Evolutionary conservation across 257 asterid species (phyloP), one percentile per base, ranked within the genome.

Genomic region (Cinchona pubescens): DNA sequence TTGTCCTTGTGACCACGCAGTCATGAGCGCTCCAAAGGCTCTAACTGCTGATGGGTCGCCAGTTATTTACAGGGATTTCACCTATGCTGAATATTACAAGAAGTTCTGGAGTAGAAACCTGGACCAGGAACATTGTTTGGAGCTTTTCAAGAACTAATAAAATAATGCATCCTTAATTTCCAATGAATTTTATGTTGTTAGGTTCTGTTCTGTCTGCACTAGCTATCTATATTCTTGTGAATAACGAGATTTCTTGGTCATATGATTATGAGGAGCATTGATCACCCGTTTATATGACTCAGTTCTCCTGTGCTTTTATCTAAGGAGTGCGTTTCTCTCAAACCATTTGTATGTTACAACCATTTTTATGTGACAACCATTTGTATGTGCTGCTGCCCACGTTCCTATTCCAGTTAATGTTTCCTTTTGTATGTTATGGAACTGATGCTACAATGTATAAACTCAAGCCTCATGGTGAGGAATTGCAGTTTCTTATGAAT

Each of bases 21-120:
- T 80, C 29, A 85, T 94, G 5, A 90, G 92, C 12, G 91, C 97
- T 8, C 98, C 98, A 2, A 83, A 82, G 76, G 81, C 74, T 16
- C 96, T 92, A 19, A 79, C 84, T 0, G 68, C 51, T 2, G 82
- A 82, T 32, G 90, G 78, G 8, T 80, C 84, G 1, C 70, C 81
- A 49, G 79, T 81, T 9, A 43, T 87, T 35, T 94, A 94, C 64
- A 78, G 83, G 69, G 94, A 87, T 48, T 94, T 43, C 76, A 92
- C 97, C 0, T 94, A 90, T 73, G 84, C 88, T 0, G 97, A 91
- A 91, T 94, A 94, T 58, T 94, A 94, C 87, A 83, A 83, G 0
- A 89, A 85, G 84, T 94, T 94, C 76, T 94, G 98, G 98, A 94
- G 97, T 88, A 74, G 96, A 79, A 82, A 89, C 76, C 80, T 94